Evolutionary conservation across 2,329 filamentous ascomycete species (phyloP), one percentile per base, ranked within the genome.

Genomic region (Didymella keratinophila): DNA sequence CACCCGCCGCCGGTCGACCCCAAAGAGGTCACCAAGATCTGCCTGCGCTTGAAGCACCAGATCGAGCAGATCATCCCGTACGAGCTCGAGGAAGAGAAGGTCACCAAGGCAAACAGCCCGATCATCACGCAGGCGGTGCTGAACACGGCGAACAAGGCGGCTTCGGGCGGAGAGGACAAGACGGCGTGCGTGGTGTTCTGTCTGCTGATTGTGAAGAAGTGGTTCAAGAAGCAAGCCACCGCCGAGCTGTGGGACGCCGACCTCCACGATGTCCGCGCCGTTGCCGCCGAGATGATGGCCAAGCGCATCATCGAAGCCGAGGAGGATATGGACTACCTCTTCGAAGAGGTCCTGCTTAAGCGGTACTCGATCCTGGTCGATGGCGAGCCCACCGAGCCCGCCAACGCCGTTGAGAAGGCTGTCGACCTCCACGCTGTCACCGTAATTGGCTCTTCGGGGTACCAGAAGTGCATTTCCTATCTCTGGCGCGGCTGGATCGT

Each of bases 401-500:
- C 89, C 62, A 99, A 98, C 71, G 95, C 92, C 21, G 88, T 99
- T 58, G 95, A 99, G 77, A 91, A 92, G 71, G 92, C 95, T 0
- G 93, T 98, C 34, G 95, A 99, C 70, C 80, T 98, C 25, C 95
- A 99, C 74, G 92, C 94, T 1, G 82, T 98, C 44, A 84, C 86
- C 14, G 88, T 99, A 46, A 98, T 98, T 62, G 92, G 92, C 2
- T 94, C 91, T 0, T 93, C 92, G 0, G 94, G 95, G 25, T 99
- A 98, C 76, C 95, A 98, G 69, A 97, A 96, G 79, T 98, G 94
- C 73, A 92, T 98, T 70, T 87, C 84, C 62, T 92, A 96, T 72
- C 87, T 99, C 9, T 99, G 95, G 95, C 87, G 88, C 61, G 95
- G 95, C 21, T 99, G 95, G 95, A 82, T 98, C 9, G 88, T 97